Conservation (phyloP, 441 rosid species). For the Macaranga tanarius region DNA sequence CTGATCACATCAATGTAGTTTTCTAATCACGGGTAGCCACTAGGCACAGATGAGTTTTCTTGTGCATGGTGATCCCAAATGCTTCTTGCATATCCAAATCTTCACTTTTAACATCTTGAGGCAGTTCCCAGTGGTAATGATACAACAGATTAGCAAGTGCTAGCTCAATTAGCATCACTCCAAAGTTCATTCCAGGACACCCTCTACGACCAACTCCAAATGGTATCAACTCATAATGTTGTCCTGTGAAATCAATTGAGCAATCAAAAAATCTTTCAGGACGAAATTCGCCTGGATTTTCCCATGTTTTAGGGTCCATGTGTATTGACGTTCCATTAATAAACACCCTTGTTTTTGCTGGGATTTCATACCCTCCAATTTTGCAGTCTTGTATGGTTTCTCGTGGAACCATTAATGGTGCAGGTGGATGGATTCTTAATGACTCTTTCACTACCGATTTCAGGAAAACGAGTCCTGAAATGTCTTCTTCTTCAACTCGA, state of each 20-base stretch:
- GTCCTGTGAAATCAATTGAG: constrained; percentile 36
- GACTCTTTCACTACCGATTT: constrained; percentile 44
- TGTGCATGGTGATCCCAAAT: constrained; percentile 15
- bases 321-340: constrained; percentile 37
- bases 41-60: constrained; percentile 17
- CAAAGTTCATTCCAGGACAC: constrained; percentile 47
- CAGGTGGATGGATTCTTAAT: constrained; percentile 44
- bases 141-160: constrained; percentile 37
- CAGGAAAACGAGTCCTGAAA: constrained; percentile 36
- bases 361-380: constrained; percentile 35
- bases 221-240: constrained; percentile 41
- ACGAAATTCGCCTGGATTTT: constrained; percentile 32
- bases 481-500: constrained; percentile 34
- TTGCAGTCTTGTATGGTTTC: constrained; percentile 32
- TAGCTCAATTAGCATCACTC: constrained; percentile 36
- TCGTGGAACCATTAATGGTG: constrained; percentile 44
- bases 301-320: constrained; percentile 40
- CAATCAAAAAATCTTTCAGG: constrained; percentile 42
- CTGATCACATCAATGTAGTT: too few species aligned
- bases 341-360: constrained; percentile 36
- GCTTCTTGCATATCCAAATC: constrained; percentile 20
- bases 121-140: constrained; percentile 37
- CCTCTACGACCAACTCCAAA: constrained; percentile 50
- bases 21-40: neutral
- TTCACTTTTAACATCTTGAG: constrained; percentile 9